Evolutionary conservation across 208 protist genomes (phyloP).

Genomic region (Leptomonas seymouri): DNA sequence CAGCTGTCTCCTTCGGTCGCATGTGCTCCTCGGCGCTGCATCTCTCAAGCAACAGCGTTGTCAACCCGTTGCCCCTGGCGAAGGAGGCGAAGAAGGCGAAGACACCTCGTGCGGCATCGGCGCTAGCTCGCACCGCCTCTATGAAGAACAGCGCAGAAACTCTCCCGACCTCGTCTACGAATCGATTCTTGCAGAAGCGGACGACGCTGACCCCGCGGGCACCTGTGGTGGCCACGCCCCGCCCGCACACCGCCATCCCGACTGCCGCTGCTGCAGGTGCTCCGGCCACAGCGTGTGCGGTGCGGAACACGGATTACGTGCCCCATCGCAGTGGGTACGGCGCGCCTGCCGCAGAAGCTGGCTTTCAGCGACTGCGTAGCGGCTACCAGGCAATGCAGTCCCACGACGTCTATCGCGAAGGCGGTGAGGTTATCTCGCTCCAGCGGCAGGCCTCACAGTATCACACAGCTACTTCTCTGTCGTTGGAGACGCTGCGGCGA

Average conservation of each 20-base stretch:
- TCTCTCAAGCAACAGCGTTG: neutral
- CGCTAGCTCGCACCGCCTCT: neutral
- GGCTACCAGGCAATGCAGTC: slow-evolving; percentile 5
- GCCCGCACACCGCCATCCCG: neutral
- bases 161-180: neutral
- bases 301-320: slow-evolving; percentile 8
- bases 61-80: neutral
- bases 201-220: slow-evolving; percentile 3
- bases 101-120: slow-evolving; percentile 1
- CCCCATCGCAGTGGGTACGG: slow-evolving; percentile 18
- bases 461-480: neutral
- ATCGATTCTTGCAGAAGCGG: slow-evolving; percentile 8
- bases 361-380: too few relatives aligned
- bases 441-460: slow-evolving; percentile 23
- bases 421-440: slow-evolving; percentile 14
- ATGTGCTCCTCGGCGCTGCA: slow-evolving; percentile 30
- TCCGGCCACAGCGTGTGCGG: neutral
- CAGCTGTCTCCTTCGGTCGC: slow-evolving; percentile 13
- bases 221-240: slow-evolving; percentile 5
- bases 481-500: slow-evolving; percentile 1
- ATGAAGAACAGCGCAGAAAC: neutral
- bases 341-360: too few relatives aligned
- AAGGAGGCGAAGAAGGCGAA: neutral
- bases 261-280: neutral
- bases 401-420: slow-evolving; percentile 10